Conservation (phyloP, 768 basidiomycete genomes). For the Pleurotus citrinopileatus region DNA sequence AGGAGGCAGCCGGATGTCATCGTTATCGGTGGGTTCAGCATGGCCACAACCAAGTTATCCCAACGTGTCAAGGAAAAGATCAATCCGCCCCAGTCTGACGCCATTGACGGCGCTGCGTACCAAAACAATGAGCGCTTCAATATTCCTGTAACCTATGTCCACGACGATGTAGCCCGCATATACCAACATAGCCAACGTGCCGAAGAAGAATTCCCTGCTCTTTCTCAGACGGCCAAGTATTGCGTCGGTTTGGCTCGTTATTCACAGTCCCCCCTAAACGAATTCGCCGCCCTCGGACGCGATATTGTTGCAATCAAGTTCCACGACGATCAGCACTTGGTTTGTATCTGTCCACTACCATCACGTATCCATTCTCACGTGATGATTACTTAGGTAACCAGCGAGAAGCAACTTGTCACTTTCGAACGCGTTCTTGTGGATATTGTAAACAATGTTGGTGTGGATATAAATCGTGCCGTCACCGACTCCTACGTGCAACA, state of each 20-base stretch:
- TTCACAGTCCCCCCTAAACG: conserved; percentile 89
- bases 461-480: conserved; percentile 93
- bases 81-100: conserved; percentile 20
- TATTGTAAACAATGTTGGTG: conserved; percentile 87
- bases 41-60: conserved; percentile 72
- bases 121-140: conserved; percentile 46
- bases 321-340: conserved; percentile 84
- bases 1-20: conserved; percentile 86
- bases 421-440: conserved; percentile 91
- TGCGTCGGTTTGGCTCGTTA: conserved; percentile 94
- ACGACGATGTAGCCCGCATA: conserved; percentile 90
- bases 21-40: conserved; percentile 84
- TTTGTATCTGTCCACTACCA: conserved; percentile 31
- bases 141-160: conserved; percentile 78
- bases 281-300: conserved; percentile 84
- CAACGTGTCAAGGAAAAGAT: conserved; percentile 62
- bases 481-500: conserved; percentile 86
- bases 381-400: conserved; percentile 59
- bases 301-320: conserved; percentile 85
- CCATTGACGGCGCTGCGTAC: conserved; percentile 20
- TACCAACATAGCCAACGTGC: conserved; percentile 91
- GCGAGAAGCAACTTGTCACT: conserved; percentile 75
- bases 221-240: conserved; percentile 81
- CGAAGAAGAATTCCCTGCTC: conserved; percentile 74
- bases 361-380: conserved; percentile 10